phyloP scores from a whole-genome alignment of 768 basidiomycete genomes.

The Mycena alexandri region DNA sequence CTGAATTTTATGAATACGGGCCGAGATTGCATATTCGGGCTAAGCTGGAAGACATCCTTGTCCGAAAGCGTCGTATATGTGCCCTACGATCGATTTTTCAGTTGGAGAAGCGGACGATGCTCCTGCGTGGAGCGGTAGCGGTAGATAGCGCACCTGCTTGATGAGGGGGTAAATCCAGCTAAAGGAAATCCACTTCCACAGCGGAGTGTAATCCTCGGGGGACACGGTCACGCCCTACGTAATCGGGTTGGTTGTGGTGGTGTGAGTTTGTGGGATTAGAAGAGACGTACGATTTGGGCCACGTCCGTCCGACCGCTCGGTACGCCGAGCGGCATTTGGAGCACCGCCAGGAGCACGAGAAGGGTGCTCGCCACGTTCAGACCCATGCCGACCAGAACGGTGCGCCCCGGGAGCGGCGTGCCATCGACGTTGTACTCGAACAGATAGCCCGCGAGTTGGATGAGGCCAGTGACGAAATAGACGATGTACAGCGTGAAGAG shows the following conservation, averaged over 20 bases:
- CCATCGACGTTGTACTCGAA: slow-evolving; percentile 59
- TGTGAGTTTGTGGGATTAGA: slow-evolving; percentile 43
- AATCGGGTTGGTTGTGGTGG: slow-evolving; percentile 47
- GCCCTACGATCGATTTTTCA: slow-evolving; percentile 53
- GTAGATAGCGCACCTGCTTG: slow-evolving; percentile 53
- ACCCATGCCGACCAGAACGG: slow-evolving; percentile 43
- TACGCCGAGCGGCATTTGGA: slow-evolving; percentile 19
- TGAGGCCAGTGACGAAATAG: slow-evolving; percentile 57
- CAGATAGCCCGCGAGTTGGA: slow-evolving; percentile 65
- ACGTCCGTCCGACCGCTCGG: slow-evolving; percentile 49
- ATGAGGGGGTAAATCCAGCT: slow-evolving; percentile 79
- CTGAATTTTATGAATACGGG: slow-evolving; percentile 70
- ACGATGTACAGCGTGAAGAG: slow-evolving; percentile 69
- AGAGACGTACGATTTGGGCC: slow-evolving; percentile 63
- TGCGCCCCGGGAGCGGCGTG: slow-evolving; percentile 53
- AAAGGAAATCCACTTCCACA: slow-evolving; percentile 50
- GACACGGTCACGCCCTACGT: slow-evolving; percentile 54
- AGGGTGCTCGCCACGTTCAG: slow-evolving; percentile 52
- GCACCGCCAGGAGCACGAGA: slow-evolving; percentile 48
- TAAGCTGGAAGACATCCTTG: slow-evolving; percentile 78
- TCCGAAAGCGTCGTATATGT: slow-evolving; percentile 71
- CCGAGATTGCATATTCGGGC: slow-evolving; percentile 75
- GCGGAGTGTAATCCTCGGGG: slow-evolving; percentile 77
- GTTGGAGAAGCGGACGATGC: not conserved
- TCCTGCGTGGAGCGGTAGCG: too few relatives aligned